Base-by-base conservation (phyloP, 2,329 filamentous ascomycete genomes). In the Fusarium austroafricanum region DNA sequence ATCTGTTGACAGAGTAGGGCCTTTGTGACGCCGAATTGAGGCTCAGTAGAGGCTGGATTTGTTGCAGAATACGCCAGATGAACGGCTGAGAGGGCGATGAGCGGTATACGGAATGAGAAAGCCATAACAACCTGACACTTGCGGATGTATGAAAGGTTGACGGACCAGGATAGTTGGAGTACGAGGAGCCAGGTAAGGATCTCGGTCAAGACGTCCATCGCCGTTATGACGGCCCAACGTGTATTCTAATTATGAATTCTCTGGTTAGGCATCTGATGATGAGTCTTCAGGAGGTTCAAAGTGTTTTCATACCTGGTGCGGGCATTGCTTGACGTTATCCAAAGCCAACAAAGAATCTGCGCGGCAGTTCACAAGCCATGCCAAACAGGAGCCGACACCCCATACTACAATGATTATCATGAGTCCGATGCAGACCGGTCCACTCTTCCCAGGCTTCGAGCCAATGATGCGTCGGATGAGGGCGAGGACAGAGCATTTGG, bases 401-500 rank as follows among this genome's bases (percentile, higher is more conserved):
- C 67, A 71, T 39, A 23, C 28, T 2, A 12, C 47, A n/a, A 46
- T 62, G 6, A 61, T 42, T 0, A 44, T 44, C 42, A 70, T 46
- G 3, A 71, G 64, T 0, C 21, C 55, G 3, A 68, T 65, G 10
- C 68, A 71, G 4, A 53, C 49, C 2, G 21, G 11, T 29, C 35
- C 61, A 17, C 60, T 71, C 11, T 38, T 65, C 3, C 68, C 68
- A 14, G 67, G 45, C 14, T 54, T 71, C 38, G 63, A 51, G 18
- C 55, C 64, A 6, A 71, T 60, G 26, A 71, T 71, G 2, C 68
- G 67, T 20, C 65, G 60, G 11, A 71, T 49, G 11, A 71, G 68
- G 15, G 68, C 68, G 39, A 71, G 68, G 6, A 71, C 55, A 6
- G 68, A 71, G 29, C 64, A 68, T 52, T 70, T 71, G 2, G 68